These are phyloP conservation scores for Claviceps monticola DNA, from an alignment of 2,329 filamentous ascomycete genomes.

Conservation along the genomic window DNA sequence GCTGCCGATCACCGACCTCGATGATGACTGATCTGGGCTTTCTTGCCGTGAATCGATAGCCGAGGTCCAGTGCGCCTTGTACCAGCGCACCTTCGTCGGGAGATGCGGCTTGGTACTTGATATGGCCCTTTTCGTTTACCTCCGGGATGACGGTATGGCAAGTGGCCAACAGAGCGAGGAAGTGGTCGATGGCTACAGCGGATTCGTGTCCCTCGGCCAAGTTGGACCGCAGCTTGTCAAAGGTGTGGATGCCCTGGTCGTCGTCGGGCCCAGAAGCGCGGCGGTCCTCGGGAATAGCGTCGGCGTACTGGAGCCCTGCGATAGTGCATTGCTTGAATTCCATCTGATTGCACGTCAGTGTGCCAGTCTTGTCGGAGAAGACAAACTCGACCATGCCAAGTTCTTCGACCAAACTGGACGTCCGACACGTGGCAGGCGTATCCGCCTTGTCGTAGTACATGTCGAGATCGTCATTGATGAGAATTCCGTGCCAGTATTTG, in stretches of 20 bases:
- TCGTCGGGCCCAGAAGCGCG: slow-evolving; percentile 70
- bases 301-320: slow-evolving; percentile 83
- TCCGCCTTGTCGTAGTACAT: slow-evolving; percentile 96
- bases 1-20: slow-evolving; percentile 54
- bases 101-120: slow-evolving; percentile 96
- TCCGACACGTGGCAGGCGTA: slow-evolving; percentile 89
- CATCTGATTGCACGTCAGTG: slow-evolving; percentile 97
- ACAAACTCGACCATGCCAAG: slow-evolving; percentile 97
- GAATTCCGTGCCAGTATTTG: slow-evolving; percentile 94
- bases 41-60: slow-evolving; percentile 81
- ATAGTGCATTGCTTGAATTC: slow-evolving; percentile 95
- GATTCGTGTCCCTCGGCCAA: slow-evolving; percentile 39
- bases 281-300: slow-evolving; percentile 82
- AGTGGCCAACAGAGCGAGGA: slow-evolving; percentile 71
- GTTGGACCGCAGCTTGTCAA: slow-evolving; percentile 61
- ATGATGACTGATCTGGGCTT: slow-evolving; percentile 84
- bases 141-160: slow-evolving; percentile 98
- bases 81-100: slow-evolving; percentile 96
- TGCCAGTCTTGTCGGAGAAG: slow-evolving; percentile 96
- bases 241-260: slow-evolving; percentile 71
- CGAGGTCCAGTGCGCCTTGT: slow-evolving; percentile 71
- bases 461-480: slow-evolving; percentile 94
- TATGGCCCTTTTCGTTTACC: slow-evolving; percentile 61
- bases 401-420: slow-evolving; percentile 92
- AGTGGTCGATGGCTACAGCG: slow-evolving; percentile 53